Percentiles rank a stretch among this genome's conserved stretches.
Evolutionary conservation across 1,139 yeast species (phyloP).

Genomic region (Geotrichum fermentans): DNA sequence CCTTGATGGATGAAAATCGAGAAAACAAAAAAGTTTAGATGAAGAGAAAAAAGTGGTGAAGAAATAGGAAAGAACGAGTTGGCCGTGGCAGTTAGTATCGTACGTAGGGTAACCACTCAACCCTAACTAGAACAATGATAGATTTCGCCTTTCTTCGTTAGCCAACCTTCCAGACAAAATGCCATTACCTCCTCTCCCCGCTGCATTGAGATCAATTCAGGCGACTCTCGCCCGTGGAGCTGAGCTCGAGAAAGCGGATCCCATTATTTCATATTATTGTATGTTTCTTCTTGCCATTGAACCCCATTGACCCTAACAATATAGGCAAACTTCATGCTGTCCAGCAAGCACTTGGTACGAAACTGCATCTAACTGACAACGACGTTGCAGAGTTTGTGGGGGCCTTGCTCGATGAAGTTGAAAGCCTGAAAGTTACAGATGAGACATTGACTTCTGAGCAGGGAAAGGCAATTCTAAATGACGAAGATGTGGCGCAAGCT

Average conservation of each 20-base stretch:
- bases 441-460: conserved; percentile 32
- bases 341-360: conserved; percentile 56
- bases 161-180: too few relatives aligned
- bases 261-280: conserved; percentile 19
- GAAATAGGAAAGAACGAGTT: neutral
- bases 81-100: neutral
- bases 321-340: conserved; percentile 49
- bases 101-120: neutral
- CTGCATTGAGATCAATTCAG: conserved; percentile 5
- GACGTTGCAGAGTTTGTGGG: conserved; percentile 57
- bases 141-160: neutral
- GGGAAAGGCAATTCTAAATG: conserved; percentile 49
- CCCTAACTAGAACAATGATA: neutral
- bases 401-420: conserved; percentile 59
- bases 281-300: neutral
- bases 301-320: too few relatives aligned
- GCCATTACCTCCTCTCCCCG: conserved; percentile 9
- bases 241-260: conserved; percentile 17
- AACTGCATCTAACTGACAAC: conserved; percentile 51
- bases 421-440: conserved; percentile 42
- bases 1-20: neutral
- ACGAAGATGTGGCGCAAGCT: conserved; percentile 53
- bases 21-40: too few relatives aligned
- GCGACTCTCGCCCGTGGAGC: conserved; percentile 13
- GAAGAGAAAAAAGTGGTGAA: neutral